A percentile compares a stretch with the other conserved stretches of the same genome.
Conservation (phyloP, 148 eudicot species). For the Dianthus caryophyllus region DNA sequence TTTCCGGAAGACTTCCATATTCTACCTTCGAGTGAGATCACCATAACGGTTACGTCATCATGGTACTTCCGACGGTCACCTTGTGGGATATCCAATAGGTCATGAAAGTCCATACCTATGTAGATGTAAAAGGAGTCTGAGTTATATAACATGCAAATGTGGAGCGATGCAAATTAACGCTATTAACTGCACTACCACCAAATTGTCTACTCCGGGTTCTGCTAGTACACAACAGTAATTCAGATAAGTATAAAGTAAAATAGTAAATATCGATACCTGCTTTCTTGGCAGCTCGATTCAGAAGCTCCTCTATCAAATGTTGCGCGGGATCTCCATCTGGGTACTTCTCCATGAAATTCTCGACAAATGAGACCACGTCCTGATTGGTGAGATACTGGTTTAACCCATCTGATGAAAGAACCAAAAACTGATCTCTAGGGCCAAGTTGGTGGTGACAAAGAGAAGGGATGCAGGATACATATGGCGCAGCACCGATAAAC, state of each 20-base stretch:
- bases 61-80: constrained; percentile 98
- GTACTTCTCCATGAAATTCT: constrained; percentile 78
- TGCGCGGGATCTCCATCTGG: constrained; percentile 99
- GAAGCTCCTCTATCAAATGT: constrained; percentile 96
- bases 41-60: constrained; percentile 99
- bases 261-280: constrained; percentile 53
- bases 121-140: not conserved
- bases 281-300: constrained; percentile 95
- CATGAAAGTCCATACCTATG: constrained; percentile 95
- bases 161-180: not conserved
- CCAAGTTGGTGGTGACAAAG: constrained; percentile 80
- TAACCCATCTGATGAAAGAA: constrained; percentile 95
- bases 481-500: constrained; percentile 87
- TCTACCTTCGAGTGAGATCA: constrained; percentile 94
- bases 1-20: constrained; percentile 99
- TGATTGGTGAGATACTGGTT: constrained; percentile 93
- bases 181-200: constrained; percentile 2
- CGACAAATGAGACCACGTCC: constrained; percentile 88
- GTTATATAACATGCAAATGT: not conserved
- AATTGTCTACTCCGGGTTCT: not conserved
- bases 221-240: not conserved
- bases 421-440: constrained; percentile 88
- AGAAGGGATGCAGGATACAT: constrained; percentile 83
- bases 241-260: not conserved
- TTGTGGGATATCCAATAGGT: constrained; percentile 94